A percentile compares a stretch with the other conserved stretches of the same genome.
phyloP scores from a whole-genome alignment of 768 basidiomycete genomes.

The Termitomyces sp. region DNA sequence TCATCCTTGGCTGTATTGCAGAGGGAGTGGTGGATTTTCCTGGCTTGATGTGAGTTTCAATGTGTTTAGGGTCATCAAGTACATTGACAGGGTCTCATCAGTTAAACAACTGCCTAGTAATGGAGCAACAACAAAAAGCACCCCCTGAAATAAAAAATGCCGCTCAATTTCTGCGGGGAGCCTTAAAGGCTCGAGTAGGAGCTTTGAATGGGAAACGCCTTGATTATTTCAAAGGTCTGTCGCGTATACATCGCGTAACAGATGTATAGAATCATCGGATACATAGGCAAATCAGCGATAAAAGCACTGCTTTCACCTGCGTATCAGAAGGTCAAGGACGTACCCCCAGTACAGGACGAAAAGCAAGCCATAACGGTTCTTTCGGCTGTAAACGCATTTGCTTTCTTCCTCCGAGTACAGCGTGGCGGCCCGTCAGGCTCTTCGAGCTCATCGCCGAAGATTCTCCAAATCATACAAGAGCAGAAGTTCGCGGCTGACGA shows the following conservation, averaged over 20 bases:
- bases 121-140: constrained; percentile 78
- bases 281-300: constrained; percentile 82
- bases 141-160: constrained; percentile 77
- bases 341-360: constrained; percentile 69
- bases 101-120: constrained; percentile 10
- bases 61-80: not conserved
- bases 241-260: not conserved
- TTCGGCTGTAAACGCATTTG: constrained; percentile 66
- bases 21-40: not conserved
- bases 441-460: constrained; percentile 71
- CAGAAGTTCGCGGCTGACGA: constrained; percentile 73
- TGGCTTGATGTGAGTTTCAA: not conserved
- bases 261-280: not conserved
- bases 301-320: constrained; percentile 90
- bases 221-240: constrained; percentile 96
- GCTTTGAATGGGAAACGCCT: constrained; percentile 91
- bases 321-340: constrained; percentile 83
- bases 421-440: constrained; percentile 63
- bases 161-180: constrained; percentile 82
- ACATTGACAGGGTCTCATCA: not conserved
- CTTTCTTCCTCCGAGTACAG: constrained; percentile 92
- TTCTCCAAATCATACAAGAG: constrained; percentile 73
- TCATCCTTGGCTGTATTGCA: not conserved
- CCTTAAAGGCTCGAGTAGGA: constrained; percentile 86
- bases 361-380: constrained; percentile 68